A percentile compares a stretch with the other conserved stretches of the same genome.
Evolutionary conservation across 1,139 yeast species (phyloP).

Genomic region (Martiniozyma asiatica): DNA sequence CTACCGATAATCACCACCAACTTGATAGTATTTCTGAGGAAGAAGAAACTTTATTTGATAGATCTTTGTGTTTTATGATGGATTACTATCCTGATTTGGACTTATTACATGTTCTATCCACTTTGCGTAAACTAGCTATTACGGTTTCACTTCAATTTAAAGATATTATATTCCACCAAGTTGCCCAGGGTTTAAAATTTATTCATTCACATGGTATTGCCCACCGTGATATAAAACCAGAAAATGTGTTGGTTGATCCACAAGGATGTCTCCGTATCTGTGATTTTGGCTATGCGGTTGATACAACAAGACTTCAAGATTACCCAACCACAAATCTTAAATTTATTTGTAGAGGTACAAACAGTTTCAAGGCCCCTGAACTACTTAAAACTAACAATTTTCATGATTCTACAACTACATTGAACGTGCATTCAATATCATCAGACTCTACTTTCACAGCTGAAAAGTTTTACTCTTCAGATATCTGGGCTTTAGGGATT

Average conservation of each 20-base stretch:
- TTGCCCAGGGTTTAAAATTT: conserved; percentile 33
- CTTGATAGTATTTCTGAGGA: conserved; percentile 6
- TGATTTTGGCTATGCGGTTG: conserved; percentile 42
- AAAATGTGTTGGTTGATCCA: conserved; percentile 33
- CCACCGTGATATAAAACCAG: conserved; percentile 46
- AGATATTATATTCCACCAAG: conserved; percentile 37
- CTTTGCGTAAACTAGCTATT: conserved; percentile 24
- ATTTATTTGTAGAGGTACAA: conserved; percentile 34
- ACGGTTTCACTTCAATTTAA: conserved; percentile 17
- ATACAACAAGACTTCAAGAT: conserved; percentile 18
- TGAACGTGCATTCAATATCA: too few relatives aligned
- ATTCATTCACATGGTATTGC: conserved; percentile 32
- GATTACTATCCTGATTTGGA: conserved; percentile 39
- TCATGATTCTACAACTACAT: background rate
- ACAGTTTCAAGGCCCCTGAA: conserved; percentile 47
- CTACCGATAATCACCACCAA: background rate
- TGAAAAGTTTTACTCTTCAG: conserved; percentile 25
- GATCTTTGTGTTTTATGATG: conserved; percentile 19
- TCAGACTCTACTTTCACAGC: conserved; percentile 8
- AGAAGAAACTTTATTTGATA: too few relatives aligned
- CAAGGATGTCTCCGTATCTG: conserved; percentile 34
- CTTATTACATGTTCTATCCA: conserved; percentile 30
- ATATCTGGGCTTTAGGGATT: conserved; percentile 43
- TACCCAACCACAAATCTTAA: conserved; percentile 18
- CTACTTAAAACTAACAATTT: background rate